Evolutionary conservation across 2,329 filamentous ascomycete species (phyloP).

Genomic region (Daldinia sp.): DNA sequence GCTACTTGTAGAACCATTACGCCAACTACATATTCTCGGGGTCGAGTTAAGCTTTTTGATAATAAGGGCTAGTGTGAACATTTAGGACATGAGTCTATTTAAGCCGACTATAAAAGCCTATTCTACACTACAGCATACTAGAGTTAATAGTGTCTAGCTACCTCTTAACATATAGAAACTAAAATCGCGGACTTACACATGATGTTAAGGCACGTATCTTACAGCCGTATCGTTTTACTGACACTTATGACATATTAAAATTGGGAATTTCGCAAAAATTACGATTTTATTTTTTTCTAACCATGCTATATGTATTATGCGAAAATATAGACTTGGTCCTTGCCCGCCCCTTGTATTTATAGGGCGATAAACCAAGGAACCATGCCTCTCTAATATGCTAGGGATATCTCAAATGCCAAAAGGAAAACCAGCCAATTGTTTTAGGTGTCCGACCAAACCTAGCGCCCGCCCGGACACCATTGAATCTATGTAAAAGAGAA

Average conservation of each 20-base stretch:
- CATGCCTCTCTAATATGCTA: slow-evolving; percentile 34
- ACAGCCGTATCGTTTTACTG: not conserved
- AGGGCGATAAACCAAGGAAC: slow-evolving; percentile 30
- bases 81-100: not conserved
- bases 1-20: not conserved
- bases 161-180: not conserved
- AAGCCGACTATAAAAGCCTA: no score
- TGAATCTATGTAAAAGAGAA: slow-evolving; percentile 26
- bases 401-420: slow-evolving; percentile 41
- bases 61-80: not conserved
- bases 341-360: slow-evolving; percentile 22
- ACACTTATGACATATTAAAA: not conserved
- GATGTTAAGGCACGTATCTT: not conserved
- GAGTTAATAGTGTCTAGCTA: no score
- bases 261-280: slow-evolving; percentile 33
- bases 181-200: not conserved
- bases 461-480: slow-evolving; percentile 30
- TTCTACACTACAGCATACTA: no score
- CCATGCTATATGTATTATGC: slow-evolving; percentile 39
- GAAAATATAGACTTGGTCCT: slow-evolving; percentile 19
- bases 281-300: slow-evolving; percentile 38
- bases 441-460: slow-evolving; percentile 29
- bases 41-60: not conserved
- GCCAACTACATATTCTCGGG: not conserved
- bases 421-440: slow-evolving; percentile 43